Conservation (phyloP, 192 early-diverging fungal species). For the Gigaspora rosea region DNA sequence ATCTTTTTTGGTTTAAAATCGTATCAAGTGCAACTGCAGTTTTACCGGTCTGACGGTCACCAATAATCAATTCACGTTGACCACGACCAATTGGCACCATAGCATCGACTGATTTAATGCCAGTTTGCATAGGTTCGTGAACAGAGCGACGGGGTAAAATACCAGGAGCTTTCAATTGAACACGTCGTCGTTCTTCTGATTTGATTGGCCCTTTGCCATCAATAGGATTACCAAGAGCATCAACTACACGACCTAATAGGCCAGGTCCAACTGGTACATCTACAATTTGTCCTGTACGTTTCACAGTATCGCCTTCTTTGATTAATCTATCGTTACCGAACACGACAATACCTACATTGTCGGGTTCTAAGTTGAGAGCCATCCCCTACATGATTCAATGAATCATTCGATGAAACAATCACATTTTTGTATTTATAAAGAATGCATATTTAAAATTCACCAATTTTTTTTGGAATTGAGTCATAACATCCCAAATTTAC, state of each 20-base stretch:
- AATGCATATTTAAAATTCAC: too few species aligned
- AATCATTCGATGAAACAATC: too few species aligned
- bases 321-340: conserved; percentile 99
- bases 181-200: conserved; percentile 84
- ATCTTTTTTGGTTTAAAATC: conserved; percentile 99
- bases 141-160: conserved; percentile 99
- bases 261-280: conserved; percentile 96
- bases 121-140: conserved; percentile 99
- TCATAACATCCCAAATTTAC: too few species aligned
- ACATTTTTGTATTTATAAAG: too few species aligned
- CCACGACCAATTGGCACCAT: conserved; percentile 99
- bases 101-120: conserved; percentile 99
- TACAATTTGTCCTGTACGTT: conserved; percentile 98
- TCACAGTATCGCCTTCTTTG: conserved; percentile 99
- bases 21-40: conserved; percentile 98
- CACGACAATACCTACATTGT: conserved; percentile 99
- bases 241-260: conserved; percentile 97
- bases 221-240: conserved; percentile 99
- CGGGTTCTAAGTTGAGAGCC: conserved; percentile 99
- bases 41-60: conserved; percentile 99
- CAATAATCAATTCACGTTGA: conserved; percentile 99
- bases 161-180: conserved; percentile 99
- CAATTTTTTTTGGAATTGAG: too few species aligned
- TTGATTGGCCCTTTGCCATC: conserved; percentile 98
- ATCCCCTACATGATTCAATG: conserved; percentile 71